Evolutionary conservation across 805 yeast species (phyloP).

Genomic region (Suhomyces faveliae): DNA sequence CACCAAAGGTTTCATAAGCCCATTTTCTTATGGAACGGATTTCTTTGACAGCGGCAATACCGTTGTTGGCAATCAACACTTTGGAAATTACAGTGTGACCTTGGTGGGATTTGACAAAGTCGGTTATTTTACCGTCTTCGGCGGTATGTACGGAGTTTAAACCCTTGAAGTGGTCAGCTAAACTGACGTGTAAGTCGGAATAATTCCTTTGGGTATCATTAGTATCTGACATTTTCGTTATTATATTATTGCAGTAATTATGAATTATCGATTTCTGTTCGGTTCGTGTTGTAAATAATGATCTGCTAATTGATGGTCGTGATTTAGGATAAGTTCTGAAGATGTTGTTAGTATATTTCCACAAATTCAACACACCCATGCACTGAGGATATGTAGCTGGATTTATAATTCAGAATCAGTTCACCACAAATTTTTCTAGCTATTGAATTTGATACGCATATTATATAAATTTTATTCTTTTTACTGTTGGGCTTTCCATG

Average conservation of each 20-base stretch:
- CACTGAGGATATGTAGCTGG: neutral
- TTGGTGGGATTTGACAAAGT: conserved; percentile 77
- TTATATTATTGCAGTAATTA: neutral
- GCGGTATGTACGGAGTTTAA: conserved; percentile 74
- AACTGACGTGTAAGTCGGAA: conserved; percentile 27
- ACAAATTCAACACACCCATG: conserved; percentile 3
- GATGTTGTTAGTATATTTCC: conserved; percentile 2
- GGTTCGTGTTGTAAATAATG: neutral
- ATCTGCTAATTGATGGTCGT: neutral
- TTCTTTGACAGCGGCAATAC: conserved; percentile 99
- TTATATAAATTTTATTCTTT: neutral
- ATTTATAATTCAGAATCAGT: neutral
- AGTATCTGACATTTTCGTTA: conserved; percentile 7
- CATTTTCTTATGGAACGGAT: conserved; percentile 96
- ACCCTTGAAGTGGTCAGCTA: conserved; percentile 80
- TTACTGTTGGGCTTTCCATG: neutral
- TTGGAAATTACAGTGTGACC: conserved; percentile 95
- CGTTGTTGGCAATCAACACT: conserved; percentile 93
- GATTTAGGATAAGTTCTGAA: neutral
- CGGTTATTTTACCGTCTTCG: conserved; percentile 74
- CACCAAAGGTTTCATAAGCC: conserved; percentile 99
- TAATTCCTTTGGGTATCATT: conserved; percentile 18
- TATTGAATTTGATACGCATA: neutral
- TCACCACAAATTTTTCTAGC: neutral
- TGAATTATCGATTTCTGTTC: neutral